phyloP scores from a whole-genome alignment of 257 asterid genomes.

The Penstemon barbatus region DNA sequence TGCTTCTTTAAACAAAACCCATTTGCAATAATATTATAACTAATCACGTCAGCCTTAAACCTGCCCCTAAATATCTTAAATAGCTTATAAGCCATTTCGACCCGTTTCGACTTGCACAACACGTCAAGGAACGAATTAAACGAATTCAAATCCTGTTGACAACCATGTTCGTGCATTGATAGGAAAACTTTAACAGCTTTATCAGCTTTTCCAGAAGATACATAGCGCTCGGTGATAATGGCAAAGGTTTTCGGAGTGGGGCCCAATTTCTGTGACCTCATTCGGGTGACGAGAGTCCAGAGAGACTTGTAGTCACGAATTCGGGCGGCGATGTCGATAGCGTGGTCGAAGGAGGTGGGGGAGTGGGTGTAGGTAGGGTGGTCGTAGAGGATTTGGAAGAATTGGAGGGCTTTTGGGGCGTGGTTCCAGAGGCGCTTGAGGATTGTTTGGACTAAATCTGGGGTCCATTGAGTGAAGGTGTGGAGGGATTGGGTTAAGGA shows the following conservation, averaged over 20 bases:
- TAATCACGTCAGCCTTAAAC: slow-evolving; percentile 62
- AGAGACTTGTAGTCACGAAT: slow-evolving; percentile 64
- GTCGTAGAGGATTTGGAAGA: slow-evolving; percentile 60
- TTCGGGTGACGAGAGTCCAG: slow-evolving; percentile 65
- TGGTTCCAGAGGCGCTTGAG: slow-evolving; percentile 95
- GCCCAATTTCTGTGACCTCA: slow-evolving; percentile 64
- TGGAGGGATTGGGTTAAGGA: slow-evolving; percentile 42
- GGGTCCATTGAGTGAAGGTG: slow-evolving; percentile 54
- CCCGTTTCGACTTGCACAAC: slow-evolving; percentile 77
- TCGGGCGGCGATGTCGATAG: slow-evolving; percentile 79
- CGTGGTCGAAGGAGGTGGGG: slow-evolving; percentile 61
- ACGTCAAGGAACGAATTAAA: slow-evolving; percentile 80
- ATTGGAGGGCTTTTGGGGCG: slow-evolving; percentile 93
- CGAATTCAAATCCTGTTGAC: slow-evolving; percentile 74
- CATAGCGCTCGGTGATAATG: slow-evolving; percentile 76
- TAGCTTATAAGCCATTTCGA: slow-evolving; percentile 66
- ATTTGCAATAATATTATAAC: slow-evolving; percentile 69
- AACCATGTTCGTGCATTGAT: slow-evolving; percentile 88
- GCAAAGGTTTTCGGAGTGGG: slow-evolving; percentile 80
- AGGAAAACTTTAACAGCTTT: slow-evolving; percentile 77
- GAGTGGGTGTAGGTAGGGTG: slow-evolving; percentile 70
- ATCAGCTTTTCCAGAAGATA: slow-evolving; percentile 80
- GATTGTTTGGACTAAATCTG: slow-evolving; percentile 55
- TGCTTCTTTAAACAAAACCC: slow-evolving; percentile 83
- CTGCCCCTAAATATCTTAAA: slow-evolving; percentile 61